A percentile compares a stretch with the other conserved stretches of the same genome.
Evolutionary conservation across 805 yeast species (phyloP).

Genomic region (Suhomyces sp.): DNA sequence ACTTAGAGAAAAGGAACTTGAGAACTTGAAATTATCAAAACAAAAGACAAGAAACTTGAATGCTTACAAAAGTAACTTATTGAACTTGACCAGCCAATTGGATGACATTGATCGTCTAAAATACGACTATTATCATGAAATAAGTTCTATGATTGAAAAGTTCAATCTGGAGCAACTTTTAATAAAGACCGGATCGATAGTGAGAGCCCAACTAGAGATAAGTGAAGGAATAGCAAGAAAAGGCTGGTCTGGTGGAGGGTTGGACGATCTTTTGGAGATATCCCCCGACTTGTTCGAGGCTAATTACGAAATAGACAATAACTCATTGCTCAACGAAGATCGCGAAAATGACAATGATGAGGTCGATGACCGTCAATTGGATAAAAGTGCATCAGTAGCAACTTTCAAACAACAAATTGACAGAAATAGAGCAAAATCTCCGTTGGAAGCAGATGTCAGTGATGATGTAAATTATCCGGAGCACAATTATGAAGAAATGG

Average conservation of each 20-base stretch:
- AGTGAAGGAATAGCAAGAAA: conserved; percentile 78
- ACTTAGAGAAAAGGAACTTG: conserved; percentile 59
- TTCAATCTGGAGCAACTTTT: conserved; percentile 56
- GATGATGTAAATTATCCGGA: background rate
- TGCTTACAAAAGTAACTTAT: conserved; percentile 63
- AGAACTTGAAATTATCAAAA: conserved; percentile 56
- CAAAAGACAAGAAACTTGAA: conserved; percentile 61
- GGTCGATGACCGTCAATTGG: background rate
- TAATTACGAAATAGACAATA: conserved; percentile 6
- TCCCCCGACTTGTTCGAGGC: conserved; percentile 54
- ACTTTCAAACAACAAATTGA: conserved; percentile 5
- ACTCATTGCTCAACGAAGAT: background rate
- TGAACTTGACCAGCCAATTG: conserved; percentile 66
- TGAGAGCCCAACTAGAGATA: conserved; percentile 77
- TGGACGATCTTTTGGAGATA: conserved; percentile 61
- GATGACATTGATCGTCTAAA: conserved; percentile 77
- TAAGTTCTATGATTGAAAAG: conserved; percentile 56
- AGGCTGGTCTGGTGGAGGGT: conserved; percentile 86
- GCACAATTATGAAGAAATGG: background rate
- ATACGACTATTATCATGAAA: conserved; percentile 67
- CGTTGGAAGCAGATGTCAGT: background rate
- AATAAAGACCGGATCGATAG: conserved; percentile 56
- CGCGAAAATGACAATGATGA: background rate
- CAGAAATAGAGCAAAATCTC: background rate
- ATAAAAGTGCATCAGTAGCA: conserved; percentile 5